These are phyloP conservation scores for Artemisia annua DNA, from an alignment of 129 eudicot genomes.

Conservation along the genomic window DNA sequence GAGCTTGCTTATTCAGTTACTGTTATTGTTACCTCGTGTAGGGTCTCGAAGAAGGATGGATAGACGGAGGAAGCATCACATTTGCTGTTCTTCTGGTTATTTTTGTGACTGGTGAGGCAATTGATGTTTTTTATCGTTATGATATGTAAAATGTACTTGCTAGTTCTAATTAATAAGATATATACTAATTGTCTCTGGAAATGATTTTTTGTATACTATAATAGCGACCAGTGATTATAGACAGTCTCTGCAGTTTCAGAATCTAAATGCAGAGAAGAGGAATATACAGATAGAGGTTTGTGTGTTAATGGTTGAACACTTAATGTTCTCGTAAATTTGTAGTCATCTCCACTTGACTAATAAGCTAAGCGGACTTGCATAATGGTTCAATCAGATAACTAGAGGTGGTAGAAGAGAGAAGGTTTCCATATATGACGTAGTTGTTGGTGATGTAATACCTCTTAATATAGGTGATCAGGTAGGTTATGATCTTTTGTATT, in stretches of 20 bases:
- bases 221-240: slow-evolving; percentile 87
- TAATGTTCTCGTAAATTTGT: background rate
- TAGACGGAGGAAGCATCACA: slow-evolving; percentile 89
- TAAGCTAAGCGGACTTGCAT: background rate
- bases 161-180: slow-evolving; percentile 14
- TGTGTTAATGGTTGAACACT: background rate
- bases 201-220: slow-evolving; percentile 1
- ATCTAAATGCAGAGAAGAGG: slow-evolving; percentile 82
- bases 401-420: slow-evolving; percentile 91
- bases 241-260: slow-evolving; percentile 96
- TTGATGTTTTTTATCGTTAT: no score
- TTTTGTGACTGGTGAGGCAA: slow-evolving; percentile 67
- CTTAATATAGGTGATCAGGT: slow-evolving; percentile 98
- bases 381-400: slow-evolving; percentile 49
- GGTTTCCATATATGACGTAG: slow-evolving; percentile 78
- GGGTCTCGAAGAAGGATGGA: slow-evolving; percentile 93
- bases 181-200: background rate
- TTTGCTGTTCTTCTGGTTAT: slow-evolving; percentile 95
- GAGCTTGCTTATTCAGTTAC: background rate
- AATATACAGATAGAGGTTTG: slow-evolving; percentile 84
- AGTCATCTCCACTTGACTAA: background rate
- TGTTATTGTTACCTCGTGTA: slow-evolving; percentile 27
- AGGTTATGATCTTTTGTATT: background rate
- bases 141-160: background rate
- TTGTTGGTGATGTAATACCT: slow-evolving; percentile 96